These are phyloP conservation scores for Physcomitrellopsis africana DNA, from an alignment of 225 moss, liverwort and hornwort genomes.

Conservation along the genomic window DNA sequence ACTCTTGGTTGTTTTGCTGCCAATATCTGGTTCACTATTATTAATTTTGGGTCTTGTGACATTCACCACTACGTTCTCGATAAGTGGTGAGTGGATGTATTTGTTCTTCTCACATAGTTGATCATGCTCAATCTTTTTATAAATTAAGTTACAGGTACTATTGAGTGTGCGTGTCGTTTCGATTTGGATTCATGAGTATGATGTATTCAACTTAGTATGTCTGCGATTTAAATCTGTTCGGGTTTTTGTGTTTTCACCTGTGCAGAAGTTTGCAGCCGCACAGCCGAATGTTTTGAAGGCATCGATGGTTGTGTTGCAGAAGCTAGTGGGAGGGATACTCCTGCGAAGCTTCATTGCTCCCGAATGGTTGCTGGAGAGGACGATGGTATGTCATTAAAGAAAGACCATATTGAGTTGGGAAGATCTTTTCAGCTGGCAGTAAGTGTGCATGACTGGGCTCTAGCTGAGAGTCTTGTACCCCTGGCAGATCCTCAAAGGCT, in stretches of 20 bases:
- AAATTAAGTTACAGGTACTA: too few relatives aligned
- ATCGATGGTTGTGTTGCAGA: conserved; percentile 40
- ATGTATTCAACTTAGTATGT: neutral
- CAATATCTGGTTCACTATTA: too few relatives aligned
- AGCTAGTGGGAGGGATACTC: conserved; percentile 49
- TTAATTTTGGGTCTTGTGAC: too few relatives aligned
- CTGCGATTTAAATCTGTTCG: neutral
- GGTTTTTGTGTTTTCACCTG: neutral
- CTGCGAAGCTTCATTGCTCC: conserved; percentile 43
- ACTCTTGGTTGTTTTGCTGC: neutral
- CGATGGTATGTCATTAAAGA: conserved; percentile 47
- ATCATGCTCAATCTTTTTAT: too few relatives aligned
- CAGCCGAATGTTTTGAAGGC: conserved; percentile 43
- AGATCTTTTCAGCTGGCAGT: conserved; percentile 96
- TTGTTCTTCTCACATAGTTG: too few relatives aligned
- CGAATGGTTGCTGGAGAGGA: conserved; percentile 49
- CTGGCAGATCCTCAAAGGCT: conserved; percentile 83
- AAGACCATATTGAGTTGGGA: conserved; percentile 78
- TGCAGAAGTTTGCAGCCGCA: conserved; percentile 40
- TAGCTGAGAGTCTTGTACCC: conserved; percentile 87
- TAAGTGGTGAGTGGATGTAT: too few relatives aligned
- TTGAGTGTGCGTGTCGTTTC: too few relatives aligned
- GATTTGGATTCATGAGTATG: neutral
- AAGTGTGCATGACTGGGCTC: conserved; percentile 83
- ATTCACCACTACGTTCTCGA: too few relatives aligned